These are phyloP conservation scores for Leccinum subgranulosum DNA, from an alignment of 768 basidiomycete genomes.

Conservation along the genomic window DNA sequence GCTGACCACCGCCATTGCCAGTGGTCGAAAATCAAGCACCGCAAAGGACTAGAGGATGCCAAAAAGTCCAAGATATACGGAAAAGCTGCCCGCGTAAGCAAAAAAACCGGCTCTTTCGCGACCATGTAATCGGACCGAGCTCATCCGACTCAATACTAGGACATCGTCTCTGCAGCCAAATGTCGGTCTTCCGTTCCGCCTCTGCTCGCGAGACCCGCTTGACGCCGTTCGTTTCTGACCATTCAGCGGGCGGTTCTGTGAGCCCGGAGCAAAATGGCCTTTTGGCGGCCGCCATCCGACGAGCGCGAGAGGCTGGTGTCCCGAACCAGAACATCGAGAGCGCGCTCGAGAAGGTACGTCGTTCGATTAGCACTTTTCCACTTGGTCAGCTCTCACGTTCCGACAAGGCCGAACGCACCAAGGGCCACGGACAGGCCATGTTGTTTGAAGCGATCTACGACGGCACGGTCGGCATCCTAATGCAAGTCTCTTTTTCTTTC, in stretches of 20 bases:
- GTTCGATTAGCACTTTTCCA: background rate
- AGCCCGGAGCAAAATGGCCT: slow-evolving; percentile 54
- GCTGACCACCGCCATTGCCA: slow-evolving; percentile 23
- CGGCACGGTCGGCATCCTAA: slow-evolving; percentile 58
- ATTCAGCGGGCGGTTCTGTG: slow-evolving; percentile 51
- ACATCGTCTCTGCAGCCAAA: slow-evolving; percentile 58
- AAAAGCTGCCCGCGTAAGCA: slow-evolving; percentile 51
- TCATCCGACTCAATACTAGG: slow-evolving; percentile 36
- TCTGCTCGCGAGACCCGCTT: background rate
- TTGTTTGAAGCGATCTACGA: slow-evolving; percentile 61
- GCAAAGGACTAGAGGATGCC: slow-evolving; percentile 62
- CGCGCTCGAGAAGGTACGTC: slow-evolving; percentile 51
- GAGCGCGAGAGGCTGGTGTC: slow-evolving; percentile 54
- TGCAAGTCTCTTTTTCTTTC: slow-evolving; percentile 39
- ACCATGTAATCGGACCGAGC: background rate
- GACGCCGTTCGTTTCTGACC: background rate
- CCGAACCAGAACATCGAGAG: slow-evolving; percentile 70
- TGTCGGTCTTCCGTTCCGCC: slow-evolving; percentile 35
- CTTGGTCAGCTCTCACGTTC: background rate
- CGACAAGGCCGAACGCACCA: slow-evolving; percentile 49
- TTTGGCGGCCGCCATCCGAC: slow-evolving; percentile 52
- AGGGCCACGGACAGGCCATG: slow-evolving; percentile 46
- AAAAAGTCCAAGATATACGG: slow-evolving; percentile 58
- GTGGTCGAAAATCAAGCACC: slow-evolving; percentile 79
- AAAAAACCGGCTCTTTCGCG: background rate